Percentiles rank a stretch among this genome's conserved stretches.
Evolutionary conservation across 1,284 basidiomycete species (phyloP).

Genomic region (Malassezia slooffiae): DNA sequence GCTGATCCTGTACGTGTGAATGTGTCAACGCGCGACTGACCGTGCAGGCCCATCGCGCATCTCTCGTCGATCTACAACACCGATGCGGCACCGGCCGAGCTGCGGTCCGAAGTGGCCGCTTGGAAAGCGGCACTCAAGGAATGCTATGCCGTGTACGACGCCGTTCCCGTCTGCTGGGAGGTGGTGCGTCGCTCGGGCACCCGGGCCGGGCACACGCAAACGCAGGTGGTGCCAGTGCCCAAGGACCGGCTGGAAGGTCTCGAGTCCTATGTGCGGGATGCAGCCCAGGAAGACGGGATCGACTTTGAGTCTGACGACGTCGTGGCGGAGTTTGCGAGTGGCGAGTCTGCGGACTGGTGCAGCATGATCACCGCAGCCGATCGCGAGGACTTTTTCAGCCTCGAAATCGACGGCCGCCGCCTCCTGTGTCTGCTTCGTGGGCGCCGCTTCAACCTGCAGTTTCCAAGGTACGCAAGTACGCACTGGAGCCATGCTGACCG

Average conservation of each 20-base stretch:
- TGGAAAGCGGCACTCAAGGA: conserved; percentile 13
- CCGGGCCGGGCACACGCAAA: conserved; percentile 34
- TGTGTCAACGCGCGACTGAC: too few species aligned
- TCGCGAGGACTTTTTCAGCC: conserved; percentile 15
- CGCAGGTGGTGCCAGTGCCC: conserved; percentile 28
- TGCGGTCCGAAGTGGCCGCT: conserved; percentile 18
- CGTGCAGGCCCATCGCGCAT: conserved; percentile 28
- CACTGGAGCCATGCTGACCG: not conserved
- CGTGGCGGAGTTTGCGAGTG: conserved; percentile 1
- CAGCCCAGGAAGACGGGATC: conserved; percentile 8
- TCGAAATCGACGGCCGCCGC: conserved; percentile 1
- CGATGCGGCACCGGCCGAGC: too few species aligned
- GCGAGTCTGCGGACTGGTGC: not conserved
- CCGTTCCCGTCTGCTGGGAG: conserved; percentile 18
- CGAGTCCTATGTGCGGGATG: conserved; percentile 12
- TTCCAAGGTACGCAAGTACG: conserved; percentile 12
- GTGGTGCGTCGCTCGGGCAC: conserved; percentile 21
- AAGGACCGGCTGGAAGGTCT: not conserved
- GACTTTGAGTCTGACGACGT: conserved; percentile 13
- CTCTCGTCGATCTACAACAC: conserved; percentile 5
- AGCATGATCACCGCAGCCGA: not conserved
- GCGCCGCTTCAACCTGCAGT: conserved; percentile 18
- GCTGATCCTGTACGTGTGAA: conserved; percentile 22
- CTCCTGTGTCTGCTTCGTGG: conserved; percentile 15
- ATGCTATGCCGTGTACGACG: conserved; percentile 16